Evolutionary conservation across 2,329 filamentous ascomycete genomes (phyloP).

Genomic region (Fusarium verrucosum): DNA sequence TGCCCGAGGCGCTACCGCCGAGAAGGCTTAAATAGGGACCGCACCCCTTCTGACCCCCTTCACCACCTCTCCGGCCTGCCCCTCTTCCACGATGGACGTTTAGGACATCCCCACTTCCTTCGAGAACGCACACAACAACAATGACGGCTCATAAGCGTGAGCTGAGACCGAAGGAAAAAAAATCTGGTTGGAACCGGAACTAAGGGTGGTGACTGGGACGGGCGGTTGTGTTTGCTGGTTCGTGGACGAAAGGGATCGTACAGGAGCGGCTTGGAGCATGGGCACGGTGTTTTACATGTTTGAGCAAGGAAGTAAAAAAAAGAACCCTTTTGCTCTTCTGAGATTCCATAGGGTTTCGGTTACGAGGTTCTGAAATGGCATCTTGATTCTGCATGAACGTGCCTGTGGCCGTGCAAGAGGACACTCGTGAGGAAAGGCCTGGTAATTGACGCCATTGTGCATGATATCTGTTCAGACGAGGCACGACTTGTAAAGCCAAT

Average conservation of each 20-base stretch:
- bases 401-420: constrained; percentile 2
- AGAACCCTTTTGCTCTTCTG: constrained; percentile 43
- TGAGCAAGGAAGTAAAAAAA: constrained; percentile 46
- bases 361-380: constrained; percentile 49
- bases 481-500: background rate
- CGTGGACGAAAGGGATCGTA: constrained; percentile 31
- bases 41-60: constrained; percentile 32
- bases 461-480: background rate
- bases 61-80: constrained; percentile 25
- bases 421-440: background rate
- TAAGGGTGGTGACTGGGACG: constrained; percentile 28
- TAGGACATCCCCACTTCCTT: constrained; percentile 9
- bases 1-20: constrained; percentile 69
- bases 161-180: constrained; percentile 17
- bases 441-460: constrained; percentile 9
- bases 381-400: constrained; percentile 48
- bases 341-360: constrained; percentile 48
- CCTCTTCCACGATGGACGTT: constrained; percentile 24
- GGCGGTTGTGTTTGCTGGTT: constrained; percentile 35
- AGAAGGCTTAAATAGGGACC: constrained; percentile 48
- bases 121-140: constrained; percentile 20
- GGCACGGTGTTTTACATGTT: constrained; percentile 51
- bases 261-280: constrained; percentile 48
- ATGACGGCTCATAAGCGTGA: constrained; percentile 23
- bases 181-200: constrained; percentile 22